Conservation (phyloP, 2,329 filamentous ascomycete species). For the Diaporthe sp. region DNA sequence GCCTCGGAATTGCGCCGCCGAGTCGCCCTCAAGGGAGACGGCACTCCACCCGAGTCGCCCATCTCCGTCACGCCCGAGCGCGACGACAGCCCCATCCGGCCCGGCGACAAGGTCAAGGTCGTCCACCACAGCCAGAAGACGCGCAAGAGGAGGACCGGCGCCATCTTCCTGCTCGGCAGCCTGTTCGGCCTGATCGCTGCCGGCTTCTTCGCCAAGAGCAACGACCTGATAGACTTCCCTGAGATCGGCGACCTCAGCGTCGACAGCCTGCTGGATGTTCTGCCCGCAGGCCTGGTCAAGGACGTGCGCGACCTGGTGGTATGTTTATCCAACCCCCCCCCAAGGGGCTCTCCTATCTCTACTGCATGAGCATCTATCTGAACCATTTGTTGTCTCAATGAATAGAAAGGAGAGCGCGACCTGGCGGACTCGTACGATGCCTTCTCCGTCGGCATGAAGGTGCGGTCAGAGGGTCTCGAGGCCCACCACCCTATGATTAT, state of each 20-base stretch:
- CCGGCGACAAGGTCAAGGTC: constrained; percentile 57
- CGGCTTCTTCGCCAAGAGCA: constrained; percentile 89
- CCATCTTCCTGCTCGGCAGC: constrained; percentile 90
- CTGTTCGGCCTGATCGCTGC: constrained; percentile 92
- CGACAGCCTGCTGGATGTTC: constrained; percentile 86
- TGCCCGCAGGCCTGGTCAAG: constrained; percentile 86
- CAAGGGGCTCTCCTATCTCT: not conserved
- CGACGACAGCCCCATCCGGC: constrained; percentile 53
- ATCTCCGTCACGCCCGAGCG: constrained; percentile 44
- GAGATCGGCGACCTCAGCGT: constrained; percentile 81
- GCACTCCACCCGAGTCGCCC: constrained; percentile 48
- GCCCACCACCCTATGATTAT: constrained; percentile 94
- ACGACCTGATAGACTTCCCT: constrained; percentile 88
- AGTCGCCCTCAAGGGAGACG: constrained; percentile 44
- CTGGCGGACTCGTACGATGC: constrained; percentile 89
- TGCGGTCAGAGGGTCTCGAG: constrained; percentile 82
- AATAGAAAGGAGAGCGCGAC: constrained; percentile 85
- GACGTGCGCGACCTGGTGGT: constrained; percentile 90
- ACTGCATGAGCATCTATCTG: not conserved
- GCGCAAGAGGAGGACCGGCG: constrained; percentile 80
- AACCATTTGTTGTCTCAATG: constrained; percentile 39
- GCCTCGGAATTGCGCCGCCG: constrained; percentile 41
- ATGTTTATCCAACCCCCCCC: constrained; percentile 51
- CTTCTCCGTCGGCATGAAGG: constrained; percentile 89
- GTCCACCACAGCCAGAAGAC: constrained; percentile 61